These are phyloP conservation scores for Candida ovalis DNA, from an alignment of 805 yeast species.

Conservation along the genomic window DNA sequence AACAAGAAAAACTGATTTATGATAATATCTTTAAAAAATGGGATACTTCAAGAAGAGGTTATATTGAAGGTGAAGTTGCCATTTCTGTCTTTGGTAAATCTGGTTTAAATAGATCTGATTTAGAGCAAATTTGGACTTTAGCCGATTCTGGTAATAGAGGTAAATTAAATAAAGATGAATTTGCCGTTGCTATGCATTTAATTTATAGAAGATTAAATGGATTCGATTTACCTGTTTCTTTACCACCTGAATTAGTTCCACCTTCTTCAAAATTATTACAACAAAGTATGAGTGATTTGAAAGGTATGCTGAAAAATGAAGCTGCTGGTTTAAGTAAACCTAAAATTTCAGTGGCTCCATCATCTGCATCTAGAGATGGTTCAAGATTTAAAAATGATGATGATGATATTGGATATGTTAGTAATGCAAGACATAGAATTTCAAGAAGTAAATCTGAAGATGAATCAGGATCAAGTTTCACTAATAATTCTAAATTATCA, in stretches of 20 bases:
- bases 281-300: constrained; percentile 66
- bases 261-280: constrained; percentile 76
- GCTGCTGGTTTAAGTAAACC: constrained; percentile 25
- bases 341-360: constrained; percentile 19
- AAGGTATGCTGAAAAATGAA: constrained; percentile 51
- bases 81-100: constrained; percentile 86
- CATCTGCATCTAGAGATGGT: constrained; percentile 40
- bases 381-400: constrained; percentile 74
- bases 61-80: constrained; percentile 74
- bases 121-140: constrained; percentile 88
- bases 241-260: constrained; percentile 89
- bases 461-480: background rate
- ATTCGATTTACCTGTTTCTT: constrained; percentile 69
- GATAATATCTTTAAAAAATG: constrained; percentile 86
- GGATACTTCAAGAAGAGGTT: constrained; percentile 69
- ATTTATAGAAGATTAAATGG: constrained; percentile 90
- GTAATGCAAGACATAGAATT: constrained; percentile 53
- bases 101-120: constrained; percentile 79
- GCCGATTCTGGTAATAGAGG: constrained; percentile 83
- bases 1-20: constrained; percentile 81
- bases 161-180: constrained; percentile 80
- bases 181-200: constrained; percentile 95
- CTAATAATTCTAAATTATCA: constrained; percentile 34
- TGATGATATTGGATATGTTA: constrained; percentile 57
- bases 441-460: constrained; percentile 20